phyloP scores from a whole-genome alignment of 1,284 basidiomycete genomes.

The Microbotryomycetes sp. region DNA sequence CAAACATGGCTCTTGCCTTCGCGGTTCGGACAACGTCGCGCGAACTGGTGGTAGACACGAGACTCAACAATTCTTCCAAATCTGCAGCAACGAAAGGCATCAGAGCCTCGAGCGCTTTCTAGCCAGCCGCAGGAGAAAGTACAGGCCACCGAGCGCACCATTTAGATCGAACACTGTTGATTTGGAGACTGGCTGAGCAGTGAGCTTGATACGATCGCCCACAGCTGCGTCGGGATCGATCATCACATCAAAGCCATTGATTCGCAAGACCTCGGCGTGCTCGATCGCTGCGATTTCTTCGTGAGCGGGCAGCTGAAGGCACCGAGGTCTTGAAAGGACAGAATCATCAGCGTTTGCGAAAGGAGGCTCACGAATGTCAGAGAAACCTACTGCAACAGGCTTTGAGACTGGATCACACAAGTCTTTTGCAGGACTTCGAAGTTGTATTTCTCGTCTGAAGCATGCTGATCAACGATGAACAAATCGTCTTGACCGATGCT shows the following conservation, averaged over 20 bases:
- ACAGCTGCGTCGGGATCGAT: constrained; percentile 53
- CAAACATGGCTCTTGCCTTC: constrained; percentile 94
- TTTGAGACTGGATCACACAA: constrained; percentile 80
- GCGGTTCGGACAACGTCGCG: constrained; percentile 66
- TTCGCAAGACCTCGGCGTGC: constrained; percentile 68
- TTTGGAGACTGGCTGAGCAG: constrained; percentile 86
- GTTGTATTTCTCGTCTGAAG: constrained; percentile 91
- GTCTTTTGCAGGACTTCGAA: constrained; percentile 88
- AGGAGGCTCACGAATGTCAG: not conserved
- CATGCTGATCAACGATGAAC: constrained; percentile 72
- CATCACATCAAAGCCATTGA: constrained; percentile 79
- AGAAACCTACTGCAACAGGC: constrained; percentile 62
- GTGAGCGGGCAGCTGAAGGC: constrained; percentile 75
- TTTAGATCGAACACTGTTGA: constrained; percentile 70
- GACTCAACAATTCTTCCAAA: constrained; percentile 85
- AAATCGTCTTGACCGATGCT: constrained; percentile 61
- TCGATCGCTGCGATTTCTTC: constrained; percentile 86
- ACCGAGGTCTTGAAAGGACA: constrained; percentile 55
- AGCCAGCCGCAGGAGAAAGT: too few relatives aligned
- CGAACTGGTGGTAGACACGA: constrained; percentile 59
- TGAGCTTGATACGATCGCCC: constrained; percentile 58
- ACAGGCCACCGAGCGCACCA: constrained; percentile 48
- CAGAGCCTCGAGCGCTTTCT: not conserved
- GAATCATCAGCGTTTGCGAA: not conserved
- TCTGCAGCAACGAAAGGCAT: constrained; percentile 50